A percentile compares a stretch with the other conserved stretches of the same genome.
phyloP scores from a whole-genome alignment of 345 rosid species.

The Arabis alpina region DNA sequence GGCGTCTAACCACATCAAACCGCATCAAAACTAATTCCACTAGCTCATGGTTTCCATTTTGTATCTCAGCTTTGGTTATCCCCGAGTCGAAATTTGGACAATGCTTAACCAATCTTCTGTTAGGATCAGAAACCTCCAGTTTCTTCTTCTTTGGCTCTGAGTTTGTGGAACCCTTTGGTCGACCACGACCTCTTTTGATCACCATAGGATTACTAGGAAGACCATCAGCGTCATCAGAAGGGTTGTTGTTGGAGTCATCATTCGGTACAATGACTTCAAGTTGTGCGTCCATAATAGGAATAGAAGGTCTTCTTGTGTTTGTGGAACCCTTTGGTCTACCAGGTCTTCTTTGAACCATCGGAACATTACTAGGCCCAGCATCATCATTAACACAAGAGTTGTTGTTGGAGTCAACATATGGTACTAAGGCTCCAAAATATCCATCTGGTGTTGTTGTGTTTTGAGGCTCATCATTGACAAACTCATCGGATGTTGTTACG shows the following conservation, averaged over 20 bases:
- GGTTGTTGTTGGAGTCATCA: no score
- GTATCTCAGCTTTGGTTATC: constrained; percentile 27
- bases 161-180: no score
- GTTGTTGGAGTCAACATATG: not conserved
- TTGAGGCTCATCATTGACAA: not conserved
- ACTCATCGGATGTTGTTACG: no score
- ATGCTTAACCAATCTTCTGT: not conserved
- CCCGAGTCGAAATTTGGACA: constrained; percentile 17
- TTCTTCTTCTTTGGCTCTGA: not conserved
- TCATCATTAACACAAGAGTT: not conserved
- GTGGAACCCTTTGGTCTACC: no score
- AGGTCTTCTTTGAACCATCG: no score
- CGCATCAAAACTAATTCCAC: constrained; percentile 47
- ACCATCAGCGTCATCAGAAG: not conserved
- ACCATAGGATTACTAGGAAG: not conserved
- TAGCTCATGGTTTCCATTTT: constrained; percentile 50
- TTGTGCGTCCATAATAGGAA: no score
- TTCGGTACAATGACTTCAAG: no score
- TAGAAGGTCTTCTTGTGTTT: no score
- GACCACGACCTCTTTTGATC: constrained; percentile 9
- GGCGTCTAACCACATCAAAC: constrained; percentile 54
- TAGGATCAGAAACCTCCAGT: not conserved
- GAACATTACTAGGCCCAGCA: not conserved
- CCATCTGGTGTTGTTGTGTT: not conserved
- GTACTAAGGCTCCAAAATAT: not conserved